Evolutionary conservation across 345 rosid genomes (phyloP).

Genomic region (Cochlearia excelsa): DNA sequence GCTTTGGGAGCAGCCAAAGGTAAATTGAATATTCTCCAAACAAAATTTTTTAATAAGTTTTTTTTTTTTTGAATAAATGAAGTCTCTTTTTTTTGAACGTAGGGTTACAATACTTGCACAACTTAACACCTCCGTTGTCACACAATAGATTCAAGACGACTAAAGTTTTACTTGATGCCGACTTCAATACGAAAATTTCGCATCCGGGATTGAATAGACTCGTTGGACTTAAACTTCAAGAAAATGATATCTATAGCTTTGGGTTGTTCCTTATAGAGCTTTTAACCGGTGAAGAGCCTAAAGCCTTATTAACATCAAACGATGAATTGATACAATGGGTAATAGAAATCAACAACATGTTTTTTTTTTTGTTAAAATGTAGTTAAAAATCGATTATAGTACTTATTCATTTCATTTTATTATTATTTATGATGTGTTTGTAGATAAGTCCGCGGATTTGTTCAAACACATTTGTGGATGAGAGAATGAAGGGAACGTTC

Average conservation of each 20-base stretch:
- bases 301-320: conserved; percentile 34
- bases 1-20: conserved; percentile 77
- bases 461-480: conserved; percentile 52
- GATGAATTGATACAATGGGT: conserved; percentile 55
- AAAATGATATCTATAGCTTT: conserved; percentile 56
- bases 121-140: conserved; percentile 52
- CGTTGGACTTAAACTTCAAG: too few relatives aligned
- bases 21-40: conserved; percentile 15
- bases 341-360: neutral
- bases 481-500: conserved; percentile 48
- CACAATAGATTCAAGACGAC: conserved; percentile 70
- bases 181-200: conserved; percentile 55
- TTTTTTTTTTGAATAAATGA: neutral
- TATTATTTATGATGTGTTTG: neutral
- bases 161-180: conserved; percentile 66
- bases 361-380: too few relatives aligned
- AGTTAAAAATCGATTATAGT: too few relatives aligned
- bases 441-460: conserved; percentile 45
- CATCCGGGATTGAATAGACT: too few relatives aligned
- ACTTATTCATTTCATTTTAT: neutral
- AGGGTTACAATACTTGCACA: conserved; percentile 61
- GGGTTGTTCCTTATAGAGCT: conserved; percentile 77
- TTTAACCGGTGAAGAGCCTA: conserved; percentile 48
- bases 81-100: conserved; percentile 25
- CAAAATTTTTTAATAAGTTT: too few relatives aligned